Evolutionary conservation across 108 stramenopile species (phyloP), one percentile per base, ranked within the genome.

Genomic region (Mediolabrus comicus): DNA sequence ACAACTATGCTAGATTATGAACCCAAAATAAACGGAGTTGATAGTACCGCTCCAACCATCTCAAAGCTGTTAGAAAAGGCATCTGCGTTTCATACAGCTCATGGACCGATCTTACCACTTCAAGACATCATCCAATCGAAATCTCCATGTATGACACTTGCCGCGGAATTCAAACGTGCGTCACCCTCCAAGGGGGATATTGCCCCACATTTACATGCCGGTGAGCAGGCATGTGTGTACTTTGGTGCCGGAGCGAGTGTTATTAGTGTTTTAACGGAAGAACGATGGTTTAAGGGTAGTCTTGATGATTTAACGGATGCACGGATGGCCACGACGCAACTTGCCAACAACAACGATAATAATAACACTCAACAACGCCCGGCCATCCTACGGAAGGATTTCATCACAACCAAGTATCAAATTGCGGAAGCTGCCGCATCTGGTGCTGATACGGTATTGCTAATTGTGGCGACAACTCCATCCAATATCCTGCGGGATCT

Each of bases 91-190:
- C 84, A 87, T 29, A 26, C 56, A 8, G 13, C 53, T 4, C 75
- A 92, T 36, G 95, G 95, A 4, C 80, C 87, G 4, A 77, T 86
- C 3, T 29, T 96, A 26, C 69, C 80, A 65, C 75, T 96, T 39
- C 72, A 76, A 53, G 10, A 58, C 11, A 80, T 87, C 19, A 89
- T 96, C 60, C 80, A 82, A 33, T 51, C 53, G 11, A 77, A 84
- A 41, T 62, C 78, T 58, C 92, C 95, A 0, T 30, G 67, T 67
- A 96, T 96, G 95, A 83, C 90, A 3, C 80, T 99, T 14, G 99
- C 99, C 0, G 98, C 98, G n/a, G 99, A 99, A 81, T 98, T 99
- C 83, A 99, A 99, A 67, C 87, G 99, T 7, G 97, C 97, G 5
- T 86, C 84, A 22, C 99, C 99, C 17, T 85, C 83, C 74, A 99